Evolutionary conservation across 164 flowering plant genomes (phyloP).

Genomic region (Stephania yunnanensis): DNA sequence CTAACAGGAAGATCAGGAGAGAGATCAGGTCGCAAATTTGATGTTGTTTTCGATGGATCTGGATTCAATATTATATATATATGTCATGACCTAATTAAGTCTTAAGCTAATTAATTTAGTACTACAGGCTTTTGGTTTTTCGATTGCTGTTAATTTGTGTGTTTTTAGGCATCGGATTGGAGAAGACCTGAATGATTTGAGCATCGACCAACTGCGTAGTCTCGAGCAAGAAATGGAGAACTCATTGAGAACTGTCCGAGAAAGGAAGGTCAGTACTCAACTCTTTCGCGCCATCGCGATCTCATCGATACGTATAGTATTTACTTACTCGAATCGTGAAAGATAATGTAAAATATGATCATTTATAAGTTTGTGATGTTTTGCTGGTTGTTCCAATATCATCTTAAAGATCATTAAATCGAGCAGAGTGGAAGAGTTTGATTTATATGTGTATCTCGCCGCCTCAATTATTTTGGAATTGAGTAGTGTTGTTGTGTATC

Average conservation of each 20-base stretch:
- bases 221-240: conserved; percentile 29
- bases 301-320: too few relatives aligned
- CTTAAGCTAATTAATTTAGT: too few relatives aligned
- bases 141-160: neutral
- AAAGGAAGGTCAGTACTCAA: conserved; percentile 23
- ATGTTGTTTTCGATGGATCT: neutral
- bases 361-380: too few relatives aligned
- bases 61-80: neutral
- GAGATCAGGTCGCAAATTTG: conserved; percentile 23
- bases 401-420: too few relatives aligned
- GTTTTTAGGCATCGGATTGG: conserved; percentile 31
- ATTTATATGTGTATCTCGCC: too few relatives aligned
- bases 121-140: neutral
- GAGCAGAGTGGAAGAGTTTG: too few relatives aligned
- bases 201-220: conserved; percentile 20
- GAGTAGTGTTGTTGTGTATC: neutral
- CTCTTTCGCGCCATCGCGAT: too few relatives aligned
- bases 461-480: too few relatives aligned
- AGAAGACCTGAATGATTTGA: conserved; percentile 24
- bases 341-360: neutral
- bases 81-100: neutral
- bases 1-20: conserved; percentile 22
- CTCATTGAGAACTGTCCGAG: conserved; percentile 22
- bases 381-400: too few relatives aligned
- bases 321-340: neutral